phyloP scores from a whole-genome alignment of 352 stramenopile species.

The Pythium oligandrum region DNA sequence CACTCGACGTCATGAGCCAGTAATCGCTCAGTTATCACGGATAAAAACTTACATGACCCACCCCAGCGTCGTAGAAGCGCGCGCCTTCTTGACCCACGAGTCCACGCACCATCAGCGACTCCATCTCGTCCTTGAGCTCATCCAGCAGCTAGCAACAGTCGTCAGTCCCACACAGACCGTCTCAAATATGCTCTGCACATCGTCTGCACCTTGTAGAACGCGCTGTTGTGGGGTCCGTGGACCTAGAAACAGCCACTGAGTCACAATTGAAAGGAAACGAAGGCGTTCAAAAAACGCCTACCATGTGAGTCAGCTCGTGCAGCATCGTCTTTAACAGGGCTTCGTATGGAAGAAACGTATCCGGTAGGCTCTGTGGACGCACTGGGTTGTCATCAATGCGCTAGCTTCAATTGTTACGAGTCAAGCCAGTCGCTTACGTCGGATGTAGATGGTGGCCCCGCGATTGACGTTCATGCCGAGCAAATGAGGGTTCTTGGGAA shows the following conservation, averaged over 20 bases:
- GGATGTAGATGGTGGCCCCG: constrained; percentile 67
- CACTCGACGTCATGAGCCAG: background rate
- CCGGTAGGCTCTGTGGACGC: constrained; percentile 23
- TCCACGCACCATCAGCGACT: constrained; percentile 46
- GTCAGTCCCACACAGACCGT: background rate
- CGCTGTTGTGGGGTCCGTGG: constrained; percentile 58
- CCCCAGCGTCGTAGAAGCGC: constrained; percentile 36
- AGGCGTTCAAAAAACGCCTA: constrained; percentile 5
- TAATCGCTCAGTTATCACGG: background rate
- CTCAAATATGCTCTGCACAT: constrained; percentile 1
- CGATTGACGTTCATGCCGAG: constrained; percentile 81
- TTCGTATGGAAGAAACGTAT: constrained; percentile 44
- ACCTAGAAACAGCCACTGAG: constrained; percentile 11
- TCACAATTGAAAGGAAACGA: background rate
- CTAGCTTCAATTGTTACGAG: background rate
- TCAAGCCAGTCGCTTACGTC: constrained; percentile 20
- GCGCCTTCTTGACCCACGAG: constrained; percentile 39
- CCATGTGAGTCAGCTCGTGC: constrained; percentile 72
- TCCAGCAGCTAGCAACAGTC: constrained; percentile 31
- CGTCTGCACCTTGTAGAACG: constrained; percentile 48
- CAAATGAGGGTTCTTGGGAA: constrained; percentile 46
- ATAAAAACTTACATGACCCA: constrained; percentile 25
- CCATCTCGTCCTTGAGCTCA: constrained; percentile 54
- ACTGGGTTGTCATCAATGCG: constrained; percentile 14
- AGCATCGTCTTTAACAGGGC: constrained; percentile 65